Conservation (phyloP, 2,329 filamentous ascomycete genomes). For the Akanthomyces lecanii region DNA sequence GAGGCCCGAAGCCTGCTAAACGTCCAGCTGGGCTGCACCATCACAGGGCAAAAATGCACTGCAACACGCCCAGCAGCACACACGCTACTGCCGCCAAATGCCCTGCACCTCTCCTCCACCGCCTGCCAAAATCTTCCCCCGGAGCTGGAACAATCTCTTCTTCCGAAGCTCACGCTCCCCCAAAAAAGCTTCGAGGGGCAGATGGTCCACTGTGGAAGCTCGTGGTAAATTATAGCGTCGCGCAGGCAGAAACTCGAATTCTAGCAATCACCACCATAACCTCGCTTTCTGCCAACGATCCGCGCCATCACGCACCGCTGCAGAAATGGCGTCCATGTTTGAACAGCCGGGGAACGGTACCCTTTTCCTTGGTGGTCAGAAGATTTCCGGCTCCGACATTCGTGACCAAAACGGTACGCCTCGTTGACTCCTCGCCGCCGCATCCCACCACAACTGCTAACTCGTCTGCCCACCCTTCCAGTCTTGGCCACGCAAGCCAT, state of each 20-base stretch:
- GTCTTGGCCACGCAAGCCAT: constrained; percentile 95
- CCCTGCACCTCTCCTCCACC: not conserved
- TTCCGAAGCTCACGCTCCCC: constrained; percentile 9
- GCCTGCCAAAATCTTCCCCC: not conserved
- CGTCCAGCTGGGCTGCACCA: not conserved
- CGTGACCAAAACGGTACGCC: constrained; percentile 85
- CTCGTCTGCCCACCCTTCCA: constrained; percentile 31
- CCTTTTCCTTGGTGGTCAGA: constrained; percentile 92
- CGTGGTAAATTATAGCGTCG: constrained; percentile 15
- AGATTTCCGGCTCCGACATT: constrained; percentile 95
- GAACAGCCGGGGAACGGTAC: constrained; percentile 94
- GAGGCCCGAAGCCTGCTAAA: not conserved
- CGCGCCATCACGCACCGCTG: constrained; percentile 9
- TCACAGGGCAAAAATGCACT: not conserved
- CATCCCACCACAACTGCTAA: constrained; percentile 19
- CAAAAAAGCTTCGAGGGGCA: constrained; percentile 18
- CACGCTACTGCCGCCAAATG: not conserved
- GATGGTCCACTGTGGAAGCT: constrained; percentile 18
- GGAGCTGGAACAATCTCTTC: constrained; percentile 17
- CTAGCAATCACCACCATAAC: constrained; percentile 3
- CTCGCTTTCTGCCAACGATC: constrained; percentile 10
- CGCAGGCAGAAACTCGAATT: constrained; percentile 16
- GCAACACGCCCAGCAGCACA: not conserved
- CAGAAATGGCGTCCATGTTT: constrained; percentile 85
- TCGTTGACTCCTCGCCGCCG: constrained; percentile 16